Evolutionary conservation across 2,329 filamentous ascomycete genomes (phyloP).

Genomic region (Aureobasidium pullulans): DNA sequence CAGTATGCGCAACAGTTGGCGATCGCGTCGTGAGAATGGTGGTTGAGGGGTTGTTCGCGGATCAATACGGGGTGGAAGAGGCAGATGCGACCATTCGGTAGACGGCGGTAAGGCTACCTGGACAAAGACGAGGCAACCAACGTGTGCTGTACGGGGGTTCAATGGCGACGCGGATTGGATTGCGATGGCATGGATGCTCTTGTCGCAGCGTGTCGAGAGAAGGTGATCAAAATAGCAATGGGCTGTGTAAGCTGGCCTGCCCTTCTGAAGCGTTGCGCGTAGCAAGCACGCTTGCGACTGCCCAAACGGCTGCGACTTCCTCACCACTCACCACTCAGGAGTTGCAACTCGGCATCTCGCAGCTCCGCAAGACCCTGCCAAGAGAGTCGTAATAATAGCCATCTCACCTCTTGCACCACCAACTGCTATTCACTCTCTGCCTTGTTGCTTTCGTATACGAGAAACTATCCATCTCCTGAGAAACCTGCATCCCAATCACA

Average conservation of each 20-base stretch:
- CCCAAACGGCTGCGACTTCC: background rate
- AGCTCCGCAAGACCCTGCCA: background rate
- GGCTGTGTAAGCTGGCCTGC: conserved; percentile 3
- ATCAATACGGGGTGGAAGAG: background rate
- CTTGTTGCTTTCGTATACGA: background rate
- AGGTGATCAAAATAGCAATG: background rate
- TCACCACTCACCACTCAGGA: background rate
- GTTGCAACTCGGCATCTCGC: background rate
- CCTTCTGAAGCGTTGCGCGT: background rate
- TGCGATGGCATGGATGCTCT: background rate
- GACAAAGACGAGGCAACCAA: background rate
- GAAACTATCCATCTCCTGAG: too few relatives aligned
- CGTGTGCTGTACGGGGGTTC: background rate
- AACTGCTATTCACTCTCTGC: background rate
- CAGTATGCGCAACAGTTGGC: conserved; percentile 1
- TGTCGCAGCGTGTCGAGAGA: background rate
- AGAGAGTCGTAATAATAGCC: background rate
- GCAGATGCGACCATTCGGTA: conserved; percentile 14
- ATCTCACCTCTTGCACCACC: background rate
- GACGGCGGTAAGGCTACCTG: conserved; percentile 5
- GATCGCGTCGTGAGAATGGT: background rate
- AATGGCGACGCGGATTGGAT: background rate
- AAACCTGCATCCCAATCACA: too few relatives aligned
- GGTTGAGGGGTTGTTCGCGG: background rate
- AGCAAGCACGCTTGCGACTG: background rate